Conservation (phyloP, 2,329 filamentous ascomycete species). For the Hypoxylon sp. region DNA sequence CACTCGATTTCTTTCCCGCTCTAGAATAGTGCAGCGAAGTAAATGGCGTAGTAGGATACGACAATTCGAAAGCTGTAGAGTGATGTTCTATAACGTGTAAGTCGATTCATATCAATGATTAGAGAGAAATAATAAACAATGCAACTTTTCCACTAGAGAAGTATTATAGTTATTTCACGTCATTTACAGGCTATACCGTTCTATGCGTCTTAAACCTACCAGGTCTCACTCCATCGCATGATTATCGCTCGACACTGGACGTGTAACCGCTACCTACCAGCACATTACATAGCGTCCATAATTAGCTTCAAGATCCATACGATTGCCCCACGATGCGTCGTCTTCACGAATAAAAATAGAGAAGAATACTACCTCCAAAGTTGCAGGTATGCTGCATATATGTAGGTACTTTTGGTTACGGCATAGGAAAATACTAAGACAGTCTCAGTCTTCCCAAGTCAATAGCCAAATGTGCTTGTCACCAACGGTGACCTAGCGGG, state of each 20-base stretch:
- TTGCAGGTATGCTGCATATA: neutral
- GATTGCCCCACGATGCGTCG: neutral
- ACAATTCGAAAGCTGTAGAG: too few species aligned
- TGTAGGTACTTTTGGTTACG: neutral
- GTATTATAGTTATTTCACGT: too few species aligned
- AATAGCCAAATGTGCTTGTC: neutral
- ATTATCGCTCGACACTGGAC: neutral
- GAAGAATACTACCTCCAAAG: neutral
- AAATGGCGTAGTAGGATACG: too few species aligned
- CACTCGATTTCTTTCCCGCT: too few species aligned
- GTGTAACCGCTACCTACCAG: neutral
- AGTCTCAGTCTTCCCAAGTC: slow-evolving; percentile 5
- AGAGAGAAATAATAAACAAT: too few species aligned
- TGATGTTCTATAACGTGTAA: too few species aligned
- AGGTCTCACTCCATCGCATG: too few species aligned
- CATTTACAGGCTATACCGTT: neutral
- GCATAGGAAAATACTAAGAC: neutral
- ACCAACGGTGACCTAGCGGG: slow-evolving; percentile 2
- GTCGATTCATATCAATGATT: too few species aligned
- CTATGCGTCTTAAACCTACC: neutral
- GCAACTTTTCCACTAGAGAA: too few species aligned
- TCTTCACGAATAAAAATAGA: neutral
- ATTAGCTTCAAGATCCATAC: neutral
- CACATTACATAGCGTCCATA: neutral
- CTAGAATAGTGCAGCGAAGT: too few species aligned